These are phyloP conservation scores for Pelargonium australe DNA, from an alignment of 441 rosid species.

Conservation along the genomic window DNA sequence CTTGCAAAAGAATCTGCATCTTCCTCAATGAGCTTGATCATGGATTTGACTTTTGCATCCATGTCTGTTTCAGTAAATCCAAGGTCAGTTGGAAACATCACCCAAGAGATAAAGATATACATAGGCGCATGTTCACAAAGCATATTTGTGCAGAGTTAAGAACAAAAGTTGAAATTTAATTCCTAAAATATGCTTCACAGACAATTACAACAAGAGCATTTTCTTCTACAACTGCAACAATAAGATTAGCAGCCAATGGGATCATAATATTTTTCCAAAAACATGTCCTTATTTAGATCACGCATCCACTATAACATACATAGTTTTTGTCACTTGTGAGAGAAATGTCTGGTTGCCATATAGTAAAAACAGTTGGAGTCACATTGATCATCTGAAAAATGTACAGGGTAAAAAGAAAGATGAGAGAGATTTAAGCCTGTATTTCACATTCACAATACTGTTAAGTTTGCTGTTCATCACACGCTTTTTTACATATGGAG, in stretches of 20 bases:
- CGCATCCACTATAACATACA: not conserved
- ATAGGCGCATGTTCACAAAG: not conserved
- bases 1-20: conserved; percentile 82
- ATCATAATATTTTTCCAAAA: not conserved
- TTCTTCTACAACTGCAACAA: not conserved
- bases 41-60: conserved; percentile 67
- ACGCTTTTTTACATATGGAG: not conserved
- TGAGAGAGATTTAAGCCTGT: not conserved
- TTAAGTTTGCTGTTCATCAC: no score
- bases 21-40: conserved; percentile 74
- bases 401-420: no score
- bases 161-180: not conserved
- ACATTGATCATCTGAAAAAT: not conserved
- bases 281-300: not conserved
- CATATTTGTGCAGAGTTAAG: not conserved
- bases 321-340: not conserved
- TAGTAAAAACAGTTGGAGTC: not conserved
- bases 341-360: not conserved
- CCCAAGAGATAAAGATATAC: conserved; percentile 9
- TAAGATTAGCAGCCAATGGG: not conserved
- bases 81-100: conserved; percentile 8
- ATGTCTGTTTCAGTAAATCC: conserved; percentile 39
- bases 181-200: not conserved
- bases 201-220: not conserved
- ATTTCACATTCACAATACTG: not conserved